Evolutionary conservation across 805 yeast species (phyloP), one percentile per base, ranked within the genome.

Genomic region (Metschnikowia corniflorae): DNA sequence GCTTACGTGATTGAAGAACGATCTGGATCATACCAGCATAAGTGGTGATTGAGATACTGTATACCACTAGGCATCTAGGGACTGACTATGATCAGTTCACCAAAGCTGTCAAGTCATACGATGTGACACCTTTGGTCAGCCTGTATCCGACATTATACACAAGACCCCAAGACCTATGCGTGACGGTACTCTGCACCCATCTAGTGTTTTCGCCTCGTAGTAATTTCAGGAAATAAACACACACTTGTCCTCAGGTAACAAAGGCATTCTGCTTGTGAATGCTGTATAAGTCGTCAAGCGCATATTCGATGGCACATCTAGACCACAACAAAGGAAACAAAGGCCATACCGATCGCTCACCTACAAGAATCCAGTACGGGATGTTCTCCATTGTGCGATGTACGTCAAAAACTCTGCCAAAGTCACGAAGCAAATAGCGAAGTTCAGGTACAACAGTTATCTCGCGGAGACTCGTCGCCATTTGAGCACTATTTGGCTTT

Each of bases 281-380:
- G 46, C 67, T 74, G 56, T 75, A 85, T 51, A 77, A 73, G 57
- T 82, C 86, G 56, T 89, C 96, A 37, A 91, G 67, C 17, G 88
- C 83, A 61, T 83, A 86, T 65, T 91, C 98, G 36, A 91, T 83
- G 1, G 89, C 79, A 51, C 96, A 86, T 31, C 98, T 68, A 1
- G 95, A 83, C 78, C 88, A 81, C 20, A 93, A 68, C 24, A 88
- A 65, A 0, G 96, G 86, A 43, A 86, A 69, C 34, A 86, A 75
- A 1, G 96, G 95, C 97, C 97, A 93, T 2, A 88, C 87, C 29
- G 95, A 83, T 45, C 83, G 70, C 58, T 91, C 97, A 5, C 98
- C 98, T 21, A 89, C 86, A 35, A 75, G 65, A 10, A 88, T 78
- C 95, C 97, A 91, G 54, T 87, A 86, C 5, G 87, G 83, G 16